Conservation (phyloP, 768 basidiomycete genomes). For the Rhizopogon sp. region DNA sequence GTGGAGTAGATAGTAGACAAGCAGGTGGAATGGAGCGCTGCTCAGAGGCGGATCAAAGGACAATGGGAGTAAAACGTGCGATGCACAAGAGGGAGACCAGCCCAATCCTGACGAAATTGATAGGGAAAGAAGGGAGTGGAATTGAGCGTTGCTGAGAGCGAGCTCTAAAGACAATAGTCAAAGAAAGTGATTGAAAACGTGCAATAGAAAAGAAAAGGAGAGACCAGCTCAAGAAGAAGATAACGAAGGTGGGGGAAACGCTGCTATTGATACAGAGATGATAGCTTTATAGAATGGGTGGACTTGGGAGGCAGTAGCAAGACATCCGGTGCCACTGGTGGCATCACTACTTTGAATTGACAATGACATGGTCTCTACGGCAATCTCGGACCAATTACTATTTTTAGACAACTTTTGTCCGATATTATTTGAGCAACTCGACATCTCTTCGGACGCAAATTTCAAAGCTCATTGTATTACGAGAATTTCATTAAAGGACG, state of each 20-base stretch:
- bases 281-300: slow-evolving; percentile 3
- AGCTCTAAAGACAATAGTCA: slow-evolving; percentile 12
- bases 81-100: slow-evolving; percentile 28
- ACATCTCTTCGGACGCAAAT: background rate
- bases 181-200: slow-evolving; percentile 17
- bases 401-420: background rate
- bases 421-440: background rate
- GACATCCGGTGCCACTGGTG: background rate
- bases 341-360: background rate
- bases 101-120: slow-evolving; percentile 14
- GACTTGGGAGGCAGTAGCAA: background rate
- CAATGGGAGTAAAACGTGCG: slow-evolving; percentile 20
- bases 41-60: slow-evolving; percentile 11
- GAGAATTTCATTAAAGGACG: too few species aligned
- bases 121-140: slow-evolving; percentile 2
- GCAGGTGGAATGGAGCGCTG: slow-evolving; percentile 11
- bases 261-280: slow-evolving; percentile 11
- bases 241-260: background rate
- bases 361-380: slow-evolving; percentile 5
- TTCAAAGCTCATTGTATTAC: background rate
- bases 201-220: slow-evolving; percentile 23
- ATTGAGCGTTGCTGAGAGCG: slow-evolving; percentile 14
- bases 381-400: slow-evolving; percentile 4
- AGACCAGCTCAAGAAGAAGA: slow-evolving; percentile 25
- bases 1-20: background rate